Conservation (phyloP, 2,329 filamentous ascomycete species). For the Pseudophaeomoniella oleicola region DNA sequence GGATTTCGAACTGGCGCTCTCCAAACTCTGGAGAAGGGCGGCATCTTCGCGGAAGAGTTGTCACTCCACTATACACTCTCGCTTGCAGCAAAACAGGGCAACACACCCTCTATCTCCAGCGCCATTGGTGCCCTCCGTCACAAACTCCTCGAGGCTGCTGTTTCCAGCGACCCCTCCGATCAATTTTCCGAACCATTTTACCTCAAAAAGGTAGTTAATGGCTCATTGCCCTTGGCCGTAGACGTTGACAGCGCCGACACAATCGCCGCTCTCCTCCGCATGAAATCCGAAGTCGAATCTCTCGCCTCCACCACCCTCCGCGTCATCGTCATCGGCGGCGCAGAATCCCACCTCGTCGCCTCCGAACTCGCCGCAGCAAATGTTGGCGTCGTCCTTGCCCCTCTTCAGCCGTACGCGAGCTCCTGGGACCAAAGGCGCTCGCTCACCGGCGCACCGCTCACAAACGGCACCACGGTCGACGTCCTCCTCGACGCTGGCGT, state of each 20-base stretch:
- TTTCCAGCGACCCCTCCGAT: background rate
- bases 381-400: conserved; percentile 30
- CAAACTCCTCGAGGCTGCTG: conserved; percentile 14
- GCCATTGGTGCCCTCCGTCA: conserved; percentile 19
- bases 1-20: conserved; percentile 40
- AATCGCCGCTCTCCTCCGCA: background rate
- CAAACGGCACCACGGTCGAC: conserved; percentile 19
- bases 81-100: conserved; percentile 16
- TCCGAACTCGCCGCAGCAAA: conserved; percentile 23
- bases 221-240: conserved; percentile 27
- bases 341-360: conserved; percentile 25
- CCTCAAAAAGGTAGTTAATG: conserved; percentile 23
- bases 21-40: conserved; percentile 31
- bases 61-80: conserved; percentile 38
- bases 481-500: conserved; percentile 27
- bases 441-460: conserved; percentile 28
- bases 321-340: conserved; percentile 26
- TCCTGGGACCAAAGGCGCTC: conserved; percentile 22
- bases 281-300: conserved; percentile 1
- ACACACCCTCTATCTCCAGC: conserved; percentile 16
- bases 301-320: conserved; percentile 28
- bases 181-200: conserved; percentile 20
- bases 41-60: conserved; percentile 37
- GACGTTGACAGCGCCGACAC: conserved; percentile 17
- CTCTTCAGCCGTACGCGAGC: conserved; percentile 18